Evolutionary conservation across 2,329 filamentous ascomycete genomes (phyloP).

Genomic region (Fusarium begoniae): DNA sequence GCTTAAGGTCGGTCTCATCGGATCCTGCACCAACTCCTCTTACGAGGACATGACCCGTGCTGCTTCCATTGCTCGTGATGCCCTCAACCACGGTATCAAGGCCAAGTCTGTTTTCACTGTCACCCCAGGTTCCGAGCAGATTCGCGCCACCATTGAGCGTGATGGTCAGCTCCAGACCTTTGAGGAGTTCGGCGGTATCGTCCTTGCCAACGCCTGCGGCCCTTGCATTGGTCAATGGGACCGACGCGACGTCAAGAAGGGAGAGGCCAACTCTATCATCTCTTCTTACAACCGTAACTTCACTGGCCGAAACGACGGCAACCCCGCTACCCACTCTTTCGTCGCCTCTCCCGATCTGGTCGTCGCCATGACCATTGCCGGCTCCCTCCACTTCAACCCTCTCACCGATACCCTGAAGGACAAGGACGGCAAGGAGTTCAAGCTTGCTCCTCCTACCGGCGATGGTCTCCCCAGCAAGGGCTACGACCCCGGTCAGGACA

Average conservation of each 20-base stretch:
- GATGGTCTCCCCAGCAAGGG: conserved; percentile 81
- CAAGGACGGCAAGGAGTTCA: conserved; percentile 96
- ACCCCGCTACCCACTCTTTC: conserved; percentile 93
- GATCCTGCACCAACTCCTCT: conserved; percentile 98
- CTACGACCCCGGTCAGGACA: conserved; percentile 91
- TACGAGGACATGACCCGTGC: conserved; percentile 99
- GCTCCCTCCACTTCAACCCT: conserved; percentile 92
- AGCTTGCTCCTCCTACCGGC: conserved; percentile 81
- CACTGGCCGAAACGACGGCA: conserved; percentile 96
- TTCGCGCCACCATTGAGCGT: conserved; percentile 90
- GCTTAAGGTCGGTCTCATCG: conserved; percentile 92
- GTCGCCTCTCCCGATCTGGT: conserved; percentile 91
- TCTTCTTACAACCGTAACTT: conserved; percentile 99
- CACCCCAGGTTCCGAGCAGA: conserved; percentile 96
- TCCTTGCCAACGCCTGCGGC: conserved; percentile 94
- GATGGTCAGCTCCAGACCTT: conserved; percentile 90
- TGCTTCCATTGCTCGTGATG: conserved; percentile 92
- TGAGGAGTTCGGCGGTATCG: conserved; percentile 82
- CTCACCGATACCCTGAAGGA: conserved; percentile 91
- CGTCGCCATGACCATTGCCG: conserved; percentile 85
- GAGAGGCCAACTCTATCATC: conserved; percentile 93
- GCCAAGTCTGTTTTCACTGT: conserved; percentile 94
- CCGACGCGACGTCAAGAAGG: conserved; percentile 92
- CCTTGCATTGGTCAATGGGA: conserved; percentile 98
- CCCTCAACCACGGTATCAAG: conserved; percentile 86